These are phyloP conservation scores for Juglanconis sp. DNA, from an alignment of 2,329 filamentous ascomycete species.

Conservation along the genomic window DNA sequence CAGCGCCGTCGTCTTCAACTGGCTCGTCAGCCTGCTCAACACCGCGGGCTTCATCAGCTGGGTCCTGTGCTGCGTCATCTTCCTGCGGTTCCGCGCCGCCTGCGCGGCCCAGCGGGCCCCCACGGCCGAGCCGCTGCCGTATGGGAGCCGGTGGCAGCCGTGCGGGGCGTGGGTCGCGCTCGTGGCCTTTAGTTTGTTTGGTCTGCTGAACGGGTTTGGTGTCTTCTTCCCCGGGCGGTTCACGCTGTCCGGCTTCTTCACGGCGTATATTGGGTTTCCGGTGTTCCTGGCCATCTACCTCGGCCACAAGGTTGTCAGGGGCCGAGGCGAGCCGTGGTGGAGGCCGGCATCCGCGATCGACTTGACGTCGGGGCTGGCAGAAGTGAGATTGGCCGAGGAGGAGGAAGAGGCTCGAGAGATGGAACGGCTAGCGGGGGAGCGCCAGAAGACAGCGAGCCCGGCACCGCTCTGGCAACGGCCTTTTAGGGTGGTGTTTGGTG, in stretches of 20 bases:
- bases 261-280: constrained; percentile 63
- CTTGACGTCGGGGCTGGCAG: not conserved
- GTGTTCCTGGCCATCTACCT: constrained; percentile 57
- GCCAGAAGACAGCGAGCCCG: too few relatives aligned
- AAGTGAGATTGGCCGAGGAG: not conserved
- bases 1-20: constrained; percentile 59
- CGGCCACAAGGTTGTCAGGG: constrained; percentile 37
- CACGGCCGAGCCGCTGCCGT: constrained; percentile 38
- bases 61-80: constrained; percentile 53
- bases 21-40: constrained; percentile 55
- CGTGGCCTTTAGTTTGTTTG: constrained; percentile 32
- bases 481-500: too few relatives aligned
- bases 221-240: constrained; percentile 61
- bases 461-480: too few relatives aligned
- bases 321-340: not conserved
- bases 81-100: constrained; percentile 56
- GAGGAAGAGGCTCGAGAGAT: not conserved
- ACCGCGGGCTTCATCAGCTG: constrained; percentile 52
- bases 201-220: constrained; percentile 61
- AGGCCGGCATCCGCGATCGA: not conserved
- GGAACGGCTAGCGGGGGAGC: too few relatives aligned
- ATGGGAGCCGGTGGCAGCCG: constrained; percentile 52
- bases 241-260: constrained; percentile 54
- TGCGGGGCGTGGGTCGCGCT: constrained; percentile 50
- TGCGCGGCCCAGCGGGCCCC: constrained; percentile 38